A percentile compares a stretch with the other conserved stretches of the same genome.
These are phyloP conservation scores for Acanthamoeba healyi DNA, from an alignment of 208 protist genomes.

Conservation along the genomic window DNA sequence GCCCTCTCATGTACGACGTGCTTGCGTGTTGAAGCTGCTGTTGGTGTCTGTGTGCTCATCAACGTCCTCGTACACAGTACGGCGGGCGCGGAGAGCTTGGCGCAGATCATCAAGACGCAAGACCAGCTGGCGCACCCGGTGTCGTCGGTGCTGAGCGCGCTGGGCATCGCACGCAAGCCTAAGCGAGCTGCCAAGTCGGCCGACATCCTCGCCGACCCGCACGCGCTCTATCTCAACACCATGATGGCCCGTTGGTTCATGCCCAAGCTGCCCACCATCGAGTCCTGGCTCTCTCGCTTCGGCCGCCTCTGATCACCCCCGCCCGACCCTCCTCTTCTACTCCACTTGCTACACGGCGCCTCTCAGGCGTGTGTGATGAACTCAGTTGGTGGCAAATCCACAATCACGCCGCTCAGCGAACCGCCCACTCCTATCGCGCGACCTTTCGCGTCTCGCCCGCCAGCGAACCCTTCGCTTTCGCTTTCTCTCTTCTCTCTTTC, in stretches of 20 bases:
- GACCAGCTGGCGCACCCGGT: background rate
- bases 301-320: background rate
- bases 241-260: background rate
- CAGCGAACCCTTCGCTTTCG: too few relatives aligned
- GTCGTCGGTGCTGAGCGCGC: background rate
- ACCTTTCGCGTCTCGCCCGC: too few relatives aligned
- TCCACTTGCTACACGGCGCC: too few relatives aligned
- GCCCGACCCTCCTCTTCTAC: too few relatives aligned
- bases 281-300: background rate
- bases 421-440: too few relatives aligned
- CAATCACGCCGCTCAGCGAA: too few relatives aligned
- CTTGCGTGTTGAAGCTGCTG: background rate
- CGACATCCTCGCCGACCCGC: constrained; percentile 45
- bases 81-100: constrained; percentile 28
- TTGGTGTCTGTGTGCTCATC: background rate
- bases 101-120: constrained; percentile 51
- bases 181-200: constrained; percentile 45
- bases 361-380: too few relatives aligned
- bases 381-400: too few relatives aligned
- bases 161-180: background rate
- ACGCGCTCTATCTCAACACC: constrained; percentile 12
- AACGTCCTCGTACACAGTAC: background rate
- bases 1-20: constrained; percentile 55
- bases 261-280: constrained; percentile 44
- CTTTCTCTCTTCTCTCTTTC: too few relatives aligned